Evolutionary conservation across 371 early-diverging fungal genomes (phyloP), one percentile per base, ranked within the genome.

Genomic region (Blakeslea trispora): DNA sequence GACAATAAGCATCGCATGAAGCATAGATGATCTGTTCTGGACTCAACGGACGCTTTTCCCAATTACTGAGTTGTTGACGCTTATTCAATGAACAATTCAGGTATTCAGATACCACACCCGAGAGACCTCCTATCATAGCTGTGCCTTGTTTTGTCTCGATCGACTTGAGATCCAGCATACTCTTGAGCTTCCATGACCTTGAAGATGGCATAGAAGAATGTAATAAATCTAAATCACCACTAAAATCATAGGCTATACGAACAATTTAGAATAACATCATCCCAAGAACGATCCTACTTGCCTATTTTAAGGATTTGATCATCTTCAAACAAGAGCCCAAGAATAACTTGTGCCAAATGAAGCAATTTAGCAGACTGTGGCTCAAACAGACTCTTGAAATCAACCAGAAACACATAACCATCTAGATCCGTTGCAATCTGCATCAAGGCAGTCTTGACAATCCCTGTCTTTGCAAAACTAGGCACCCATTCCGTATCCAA

Each of bases 401-500:
- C 79, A 21, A 79, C 37, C 10, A 79, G 55, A 54, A 71, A 79
- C 5, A 72, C 72, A 10, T 46, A 49, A 5, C 59, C 68, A 4
- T 50, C 60, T 7, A 53, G 45, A 45, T 75, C 70, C 2, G 68
- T 56, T 11, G 75, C 75, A 28, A 79, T 73, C 42, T 79, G 79
- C 70, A 79, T 71, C 15, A 79, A 45, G 3, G 79, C 71, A 0
- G 79, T 79, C 46, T 64, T 59, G 11, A 47, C 34, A 8, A 9
- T 15, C 2, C 45, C 61, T 1, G 44, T 18, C 19, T 57, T 56
- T 14, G 75, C 79, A 66, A 79, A 69, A 14, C 58, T 46, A 5
- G 79, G 79, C 10, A 75, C 67, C 79, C 79, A 79, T 59, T 79
- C 79, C 0, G 75, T 73, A 61, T 79, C 79, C 10, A 79, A 50